phyloP scores from a whole-genome alignment of 73 alveolate genomes.

The Tetrahymena malaccensis region DNA sequence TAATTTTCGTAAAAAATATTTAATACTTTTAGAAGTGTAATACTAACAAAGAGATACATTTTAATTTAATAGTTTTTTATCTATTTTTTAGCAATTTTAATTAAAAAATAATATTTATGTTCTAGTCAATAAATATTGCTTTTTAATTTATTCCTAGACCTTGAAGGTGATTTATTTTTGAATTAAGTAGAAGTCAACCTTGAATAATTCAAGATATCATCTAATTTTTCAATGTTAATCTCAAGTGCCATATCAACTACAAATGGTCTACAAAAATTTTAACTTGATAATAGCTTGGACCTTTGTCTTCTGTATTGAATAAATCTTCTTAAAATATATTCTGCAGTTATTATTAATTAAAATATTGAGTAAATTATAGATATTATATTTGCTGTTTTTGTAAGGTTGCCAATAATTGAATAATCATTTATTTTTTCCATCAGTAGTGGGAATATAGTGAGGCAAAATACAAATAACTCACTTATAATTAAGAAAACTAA shows the following conservation, averaged over 20 bases:
- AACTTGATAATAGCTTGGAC: background rate
- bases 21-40: no score
- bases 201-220: background rate
- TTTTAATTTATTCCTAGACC: no score
- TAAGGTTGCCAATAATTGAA: background rate
- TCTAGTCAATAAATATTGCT: no score
- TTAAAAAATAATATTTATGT: no score
- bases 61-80: no score
- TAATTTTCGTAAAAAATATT: no score
- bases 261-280: background rate
- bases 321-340: background rate
- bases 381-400: no score
- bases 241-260: background rate
- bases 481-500: background rate
- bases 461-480: background rate
- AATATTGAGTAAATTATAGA: background rate
- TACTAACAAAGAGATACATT: no score
- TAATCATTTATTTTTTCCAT: no score
- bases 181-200: background rate
- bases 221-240: background rate
- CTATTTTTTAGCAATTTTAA: no score
- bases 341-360: background rate
- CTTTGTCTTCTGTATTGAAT: background rate
- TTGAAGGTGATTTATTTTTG: background rate
- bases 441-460: background rate